These are phyloP conservation scores for Globisporangium barbulae DNA, from an alignment of 352 stramenopile genomes.

Conservation along the genomic window DNA sequence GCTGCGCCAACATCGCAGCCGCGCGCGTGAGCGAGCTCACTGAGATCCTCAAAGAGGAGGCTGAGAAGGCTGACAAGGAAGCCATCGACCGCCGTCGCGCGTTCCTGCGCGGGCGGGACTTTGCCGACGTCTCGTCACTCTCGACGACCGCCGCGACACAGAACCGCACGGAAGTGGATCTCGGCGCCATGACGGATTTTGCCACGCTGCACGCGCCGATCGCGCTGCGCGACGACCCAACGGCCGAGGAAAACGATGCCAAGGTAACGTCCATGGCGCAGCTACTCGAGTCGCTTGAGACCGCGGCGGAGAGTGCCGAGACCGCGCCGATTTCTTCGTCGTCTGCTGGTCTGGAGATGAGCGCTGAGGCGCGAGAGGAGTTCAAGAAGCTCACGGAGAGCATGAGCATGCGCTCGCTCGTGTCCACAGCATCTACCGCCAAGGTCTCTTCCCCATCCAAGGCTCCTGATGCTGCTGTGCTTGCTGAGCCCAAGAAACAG, in stretches of 20 bases:
- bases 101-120: slow-evolving; percentile 70
- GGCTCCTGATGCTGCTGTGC: background rate
- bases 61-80: slow-evolving; percentile 65
- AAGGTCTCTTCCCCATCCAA: background rate
- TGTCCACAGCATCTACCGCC: slow-evolving; percentile 1
- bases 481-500: background rate
- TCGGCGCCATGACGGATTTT: slow-evolving; percentile 84
- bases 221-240: slow-evolving; percentile 60
- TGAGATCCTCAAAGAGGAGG: slow-evolving; percentile 75
- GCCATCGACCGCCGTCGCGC: slow-evolving; percentile 62
- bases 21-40: slow-evolving; percentile 75
- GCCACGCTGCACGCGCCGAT: slow-evolving; percentile 73
- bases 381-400: slow-evolving; percentile 64
- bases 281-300: slow-evolving; percentile 69
- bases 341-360: slow-evolving; percentile 26
- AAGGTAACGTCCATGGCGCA: slow-evolving; percentile 71
- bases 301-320: slow-evolving; percentile 36
- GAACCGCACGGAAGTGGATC: slow-evolving; percentile 51
- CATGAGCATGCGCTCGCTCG: slow-evolving; percentile 18
- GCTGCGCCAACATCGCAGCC: slow-evolving; percentile 73
- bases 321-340: background rate
- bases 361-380: slow-evolving; percentile 35
- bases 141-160: slow-evolving; percentile 22
- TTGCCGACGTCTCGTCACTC: slow-evolving; percentile 57
- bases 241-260: slow-evolving; percentile 41